Percentiles rank a stretch among this genome's conserved stretches.
phyloP scores from a whole-genome alignment of 352 stramenopile species.

The Phytopythium boreale region DNA sequence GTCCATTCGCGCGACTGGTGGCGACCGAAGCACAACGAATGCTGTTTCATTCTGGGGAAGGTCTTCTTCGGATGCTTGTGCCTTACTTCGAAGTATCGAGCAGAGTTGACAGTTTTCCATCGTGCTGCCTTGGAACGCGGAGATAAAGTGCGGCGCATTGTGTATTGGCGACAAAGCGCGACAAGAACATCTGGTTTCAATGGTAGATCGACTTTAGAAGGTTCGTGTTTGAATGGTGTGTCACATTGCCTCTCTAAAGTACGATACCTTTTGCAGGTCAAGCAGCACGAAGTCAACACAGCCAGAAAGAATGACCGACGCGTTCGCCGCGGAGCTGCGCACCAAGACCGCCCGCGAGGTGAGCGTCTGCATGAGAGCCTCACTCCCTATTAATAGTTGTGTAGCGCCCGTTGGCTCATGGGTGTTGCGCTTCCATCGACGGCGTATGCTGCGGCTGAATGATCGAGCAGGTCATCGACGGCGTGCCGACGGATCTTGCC shows the following conservation, averaged over 20 bases:
- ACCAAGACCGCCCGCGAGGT: conserved; percentile 45
- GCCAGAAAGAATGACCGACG: conserved; percentile 26
- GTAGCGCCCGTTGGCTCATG: not conserved
- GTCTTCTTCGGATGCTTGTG: too few species aligned
- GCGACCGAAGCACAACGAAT: too few species aligned
- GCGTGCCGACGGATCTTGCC: conserved; percentile 60
- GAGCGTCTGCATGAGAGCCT: not conserved
- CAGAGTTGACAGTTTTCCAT: too few species aligned
- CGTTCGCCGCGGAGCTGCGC: conserved; percentile 22
- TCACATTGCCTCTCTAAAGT: not conserved
- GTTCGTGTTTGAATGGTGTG: not conserved
- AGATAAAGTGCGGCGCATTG: too few species aligned
- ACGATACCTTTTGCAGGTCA: not conserved
- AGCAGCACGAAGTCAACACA: not conserved
- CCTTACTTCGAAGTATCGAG: too few species aligned
- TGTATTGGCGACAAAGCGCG: too few species aligned
- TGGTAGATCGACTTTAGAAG: too few species aligned
- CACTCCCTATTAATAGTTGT: too few species aligned
- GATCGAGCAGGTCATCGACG: conserved; percentile 65
- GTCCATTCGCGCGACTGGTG: too few species aligned
- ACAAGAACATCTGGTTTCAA: too few species aligned
- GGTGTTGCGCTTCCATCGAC: not conserved
- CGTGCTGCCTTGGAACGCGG: too few species aligned
- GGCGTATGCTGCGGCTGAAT: not conserved
- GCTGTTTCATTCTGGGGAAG: too few species aligned